These are phyloP conservation scores for Phoma sp. DNA, from an alignment of 2,329 filamentous ascomycete species.

Conservation along the genomic window DNA sequence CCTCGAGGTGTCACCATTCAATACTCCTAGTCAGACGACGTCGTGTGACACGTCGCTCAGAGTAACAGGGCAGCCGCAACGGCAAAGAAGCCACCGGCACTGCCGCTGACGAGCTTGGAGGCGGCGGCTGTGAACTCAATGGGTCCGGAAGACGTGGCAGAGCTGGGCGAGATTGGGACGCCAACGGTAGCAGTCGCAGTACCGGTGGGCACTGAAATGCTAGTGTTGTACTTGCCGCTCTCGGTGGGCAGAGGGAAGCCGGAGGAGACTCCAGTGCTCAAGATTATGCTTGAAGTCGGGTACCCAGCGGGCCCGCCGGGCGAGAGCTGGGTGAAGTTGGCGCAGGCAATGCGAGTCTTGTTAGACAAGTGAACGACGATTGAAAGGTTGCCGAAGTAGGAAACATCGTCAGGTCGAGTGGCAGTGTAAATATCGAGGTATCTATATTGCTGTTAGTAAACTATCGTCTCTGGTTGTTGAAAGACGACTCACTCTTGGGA, in stretches of 20 bases:
- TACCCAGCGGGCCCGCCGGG: conserved; percentile 57
- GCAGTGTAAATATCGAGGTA: conserved; percentile 61
- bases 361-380: conserved; percentile 63
- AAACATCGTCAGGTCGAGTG: conserved; percentile 47
- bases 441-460: conserved; percentile 33
- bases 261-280: conserved; percentile 17
- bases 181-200: conserved; percentile 16
- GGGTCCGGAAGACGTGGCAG: conserved; percentile 19
- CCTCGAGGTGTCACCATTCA: background rate
- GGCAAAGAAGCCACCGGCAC: conserved; percentile 32
- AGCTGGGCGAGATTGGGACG: conserved; percentile 21
- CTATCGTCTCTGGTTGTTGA: background rate
- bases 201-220: conserved; percentile 10
- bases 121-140: conserved; percentile 30
- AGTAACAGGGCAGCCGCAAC: conserved; percentile 33
- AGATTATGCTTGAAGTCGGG: conserved; percentile 19
- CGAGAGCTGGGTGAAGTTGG: conserved; percentile 64
- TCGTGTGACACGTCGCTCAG: conserved; percentile 21
- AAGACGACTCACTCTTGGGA: conserved; percentile 56
- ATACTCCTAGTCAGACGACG: background rate
- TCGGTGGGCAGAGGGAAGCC: conserved; percentile 24
- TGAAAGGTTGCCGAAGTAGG: conserved; percentile 63
- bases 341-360: conserved; percentile 63
- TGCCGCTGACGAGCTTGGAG: conserved; percentile 28
- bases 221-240: conserved; percentile 23